A percentile compares a stretch with the other conserved stretches of the same genome.
Conservation (phyloP, 2,329 filamentous ascomycete genomes). For the Pseudopyricularia cyperi region DNA sequence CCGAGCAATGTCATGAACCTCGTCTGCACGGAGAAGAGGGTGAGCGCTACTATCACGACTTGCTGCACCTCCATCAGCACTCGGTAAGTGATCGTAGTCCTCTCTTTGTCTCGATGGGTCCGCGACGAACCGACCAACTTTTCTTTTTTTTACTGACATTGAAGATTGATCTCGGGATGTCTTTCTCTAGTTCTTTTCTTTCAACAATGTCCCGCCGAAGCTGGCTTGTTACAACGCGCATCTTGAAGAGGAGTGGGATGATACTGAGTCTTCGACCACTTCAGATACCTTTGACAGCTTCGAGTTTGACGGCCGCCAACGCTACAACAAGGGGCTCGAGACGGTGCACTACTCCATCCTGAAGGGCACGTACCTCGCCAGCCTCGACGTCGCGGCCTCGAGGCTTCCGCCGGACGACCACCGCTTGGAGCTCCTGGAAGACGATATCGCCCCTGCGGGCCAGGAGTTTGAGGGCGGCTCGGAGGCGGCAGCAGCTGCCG, state of each 20-base stretch:
- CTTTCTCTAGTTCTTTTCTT: not conserved
- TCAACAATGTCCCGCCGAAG: not conserved
- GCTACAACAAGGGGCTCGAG: not conserved
- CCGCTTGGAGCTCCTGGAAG: not conserved
- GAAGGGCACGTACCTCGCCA: not conserved
- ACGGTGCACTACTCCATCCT: not conserved
- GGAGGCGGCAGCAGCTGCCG: not conserved
- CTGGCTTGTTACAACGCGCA: not conserved
- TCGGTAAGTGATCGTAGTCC: too few relatives aligned
- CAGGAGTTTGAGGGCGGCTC: not conserved
- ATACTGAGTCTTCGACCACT: not conserved
- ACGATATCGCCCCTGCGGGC: too few relatives aligned
- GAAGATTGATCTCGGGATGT: too few relatives aligned
- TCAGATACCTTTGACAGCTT: not conserved
- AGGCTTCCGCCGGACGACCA: not conserved
- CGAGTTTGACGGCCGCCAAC: not conserved
- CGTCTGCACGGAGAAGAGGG: too few relatives aligned
- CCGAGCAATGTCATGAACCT: too few relatives aligned
- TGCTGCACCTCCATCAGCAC: too few relatives aligned
- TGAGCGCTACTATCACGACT: too few relatives aligned
- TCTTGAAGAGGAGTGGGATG: not conserved
- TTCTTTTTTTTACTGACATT: too few relatives aligned
- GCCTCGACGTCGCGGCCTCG: not conserved
- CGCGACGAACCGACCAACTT: too few relatives aligned
- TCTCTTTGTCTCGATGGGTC: too few relatives aligned